Evolutionary conservation across 2,329 filamentous ascomycete species (phyloP).

Genomic region (Colletotrichum musae): DNA sequence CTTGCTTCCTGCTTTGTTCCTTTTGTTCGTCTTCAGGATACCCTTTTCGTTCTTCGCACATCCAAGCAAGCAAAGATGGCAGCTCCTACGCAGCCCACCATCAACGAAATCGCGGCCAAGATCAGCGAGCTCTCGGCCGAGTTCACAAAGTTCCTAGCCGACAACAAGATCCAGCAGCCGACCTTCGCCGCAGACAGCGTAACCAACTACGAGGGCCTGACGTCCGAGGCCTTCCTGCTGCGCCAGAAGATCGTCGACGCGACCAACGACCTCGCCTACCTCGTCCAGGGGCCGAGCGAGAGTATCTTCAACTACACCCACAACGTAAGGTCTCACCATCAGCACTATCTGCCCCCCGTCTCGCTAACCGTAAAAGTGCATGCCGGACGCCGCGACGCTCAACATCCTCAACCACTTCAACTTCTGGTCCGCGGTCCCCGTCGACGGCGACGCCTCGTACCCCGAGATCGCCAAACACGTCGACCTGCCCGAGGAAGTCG

Average conservation of each 20-base stretch:
- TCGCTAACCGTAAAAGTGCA: constrained; percentile 47
- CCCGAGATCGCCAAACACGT: constrained; percentile 55
- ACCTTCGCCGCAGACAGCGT: constrained; percentile 61
- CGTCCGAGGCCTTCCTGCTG: constrained; percentile 58
- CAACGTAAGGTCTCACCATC: constrained; percentile 48
- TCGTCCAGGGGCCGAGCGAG: constrained; percentile 64
- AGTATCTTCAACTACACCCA: constrained; percentile 63
- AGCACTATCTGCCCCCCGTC: neutral
- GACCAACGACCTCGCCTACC: constrained; percentile 61
- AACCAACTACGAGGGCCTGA: constrained; percentile 57
- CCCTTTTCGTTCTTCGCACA: constrained; percentile 29
- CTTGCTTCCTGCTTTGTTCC: constrained; percentile 5
- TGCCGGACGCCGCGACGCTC: constrained; percentile 60
- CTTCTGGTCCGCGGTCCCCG: constrained; percentile 66
- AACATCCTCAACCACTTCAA: constrained; percentile 67
- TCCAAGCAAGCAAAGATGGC: constrained; percentile 46
- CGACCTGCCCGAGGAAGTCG: constrained; percentile 55
- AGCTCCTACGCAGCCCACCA: constrained; percentile 50
- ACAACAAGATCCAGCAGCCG: constrained; percentile 58
- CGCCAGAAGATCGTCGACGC: constrained; percentile 61
- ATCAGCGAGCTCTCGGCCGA: constrained; percentile 59
- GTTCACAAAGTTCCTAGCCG: constrained; percentile 57
- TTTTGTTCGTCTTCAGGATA: constrained; percentile 25
- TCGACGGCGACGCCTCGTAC: constrained; percentile 61
- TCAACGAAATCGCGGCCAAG: constrained; percentile 60